Base-by-base conservation (phyloP, 2,329 filamentous ascomycete genomes). In the Aureobasidium mangrovei region DNA sequence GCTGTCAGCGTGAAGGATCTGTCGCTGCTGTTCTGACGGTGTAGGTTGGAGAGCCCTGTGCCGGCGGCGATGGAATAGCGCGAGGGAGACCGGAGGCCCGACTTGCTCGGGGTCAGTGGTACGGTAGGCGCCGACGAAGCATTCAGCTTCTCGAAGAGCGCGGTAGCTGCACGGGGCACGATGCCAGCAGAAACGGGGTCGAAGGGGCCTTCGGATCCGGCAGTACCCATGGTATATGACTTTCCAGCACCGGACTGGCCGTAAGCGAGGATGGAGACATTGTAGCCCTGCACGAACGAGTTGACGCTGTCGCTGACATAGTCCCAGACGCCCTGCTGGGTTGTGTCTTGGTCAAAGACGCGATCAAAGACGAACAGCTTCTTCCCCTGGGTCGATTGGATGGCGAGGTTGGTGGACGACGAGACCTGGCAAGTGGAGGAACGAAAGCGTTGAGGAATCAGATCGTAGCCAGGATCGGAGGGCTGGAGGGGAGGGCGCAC, bases 211-310 rank as follows among this genome's bases (percentile, higher is more conserved):
- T 70, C 70, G 2, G 91, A 88, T 4, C 90, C 90, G 0, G 91
- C 90, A 0, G 93, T 98, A 55, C 93, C 93, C 93, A 98, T 98
- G 0, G 93, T 98, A 68, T 95, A 97, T 2, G 91, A 97, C 73
- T 98, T 98, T 62, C 93, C 93, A 8, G 93, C 90, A 55, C 93
- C 93, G 29, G 93, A 98, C 74, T 98, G 93, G 61, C 93, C 93
- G 65, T 98, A 98, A 45, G 93, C 93, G 63, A 98, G 76, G 47
- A 98, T 82, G 3, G 93, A 98, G 56, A 98, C 93, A 81, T 98
- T 98, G 79, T 97, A 98, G 53, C 93, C 93, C 67, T 96, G 89
- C 1, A 93, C 76, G 63, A 98, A 98, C 2, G 91, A 88, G 62
- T 78, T 82, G 61, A 97, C 86, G 63, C 90, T 94, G 62, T 98